Base-by-base conservation (phyloP, 78 protist species). In the Bodo saltans region DNA sequence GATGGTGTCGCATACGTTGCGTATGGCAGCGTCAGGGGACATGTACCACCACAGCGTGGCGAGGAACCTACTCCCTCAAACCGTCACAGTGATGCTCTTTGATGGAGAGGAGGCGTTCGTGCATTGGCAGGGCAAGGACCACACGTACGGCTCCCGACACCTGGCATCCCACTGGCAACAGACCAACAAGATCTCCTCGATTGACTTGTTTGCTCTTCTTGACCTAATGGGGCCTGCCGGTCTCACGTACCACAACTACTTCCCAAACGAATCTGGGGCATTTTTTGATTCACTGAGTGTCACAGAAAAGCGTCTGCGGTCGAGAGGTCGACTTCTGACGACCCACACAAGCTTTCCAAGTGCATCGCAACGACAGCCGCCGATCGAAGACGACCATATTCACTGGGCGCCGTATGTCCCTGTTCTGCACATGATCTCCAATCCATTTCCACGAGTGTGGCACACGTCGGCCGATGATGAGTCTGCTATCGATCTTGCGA, bases 91-190 rank as follows among this genome's bases (percentile, higher is more conserved):
- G 27, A 29, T 89, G 4, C 83, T 89, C 74, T 86, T 89, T 42
- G 92, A 89, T 72, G 92, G 92, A 21, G 92, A 89, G 42, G 92
- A 89, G 83, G 89, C 92, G 34, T 85, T 90, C 41, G 87, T n/a
- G 52, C 0, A 72, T 34, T 90, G 92, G 92, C 74, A 38, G 29
- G 70, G 12, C 33, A 84, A n/a, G 0, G 93, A 90, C 76, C 39
- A 76, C 35, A 70, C 86, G 23, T 86, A 90, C 79, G 93, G 93
- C 30, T 53, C 93, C 33, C 72, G 90, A 0, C 88, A 84, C 72
- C 85, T 90, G 35, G 89, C 90, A 11, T 3, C 21, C 33, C 42
- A 35, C 3, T 70, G 3, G 60, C 52, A 70, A 30, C 34, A 1
- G 42, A 0, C 1, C 28, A 29, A 27, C 0, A 47, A 37, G n/a